A percentile compares a stretch with the other conserved stretches of the same genome.
Conservation (phyloP, 2,329 filamentous ascomycete genomes). For the Byssochlamys sp. region DNA sequence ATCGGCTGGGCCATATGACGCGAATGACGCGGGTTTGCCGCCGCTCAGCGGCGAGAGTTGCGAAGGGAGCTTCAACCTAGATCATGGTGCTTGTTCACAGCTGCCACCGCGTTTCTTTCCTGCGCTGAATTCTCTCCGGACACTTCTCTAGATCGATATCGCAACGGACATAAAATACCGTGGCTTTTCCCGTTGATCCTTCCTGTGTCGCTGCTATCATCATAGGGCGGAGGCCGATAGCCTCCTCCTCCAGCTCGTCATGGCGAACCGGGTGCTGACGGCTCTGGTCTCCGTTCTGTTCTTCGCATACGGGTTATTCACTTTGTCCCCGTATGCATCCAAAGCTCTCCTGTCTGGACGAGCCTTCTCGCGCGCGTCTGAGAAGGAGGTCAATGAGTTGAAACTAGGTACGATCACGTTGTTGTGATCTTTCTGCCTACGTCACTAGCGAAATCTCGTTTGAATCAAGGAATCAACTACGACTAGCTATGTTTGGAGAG, state of each 20-base stretch:
- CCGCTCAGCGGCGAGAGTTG: neutral
- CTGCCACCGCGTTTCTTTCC: neutral
- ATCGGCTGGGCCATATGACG: neutral
- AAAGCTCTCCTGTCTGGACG: constrained; percentile 22
- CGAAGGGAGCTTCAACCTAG: neutral
- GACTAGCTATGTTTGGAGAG: neutral
- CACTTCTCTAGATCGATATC: neutral
- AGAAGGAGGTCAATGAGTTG: constrained; percentile 32
- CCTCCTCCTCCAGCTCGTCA: constrained; percentile 5
- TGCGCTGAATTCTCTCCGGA: neutral
- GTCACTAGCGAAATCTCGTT: neutral
- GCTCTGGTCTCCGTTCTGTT: constrained; percentile 10
- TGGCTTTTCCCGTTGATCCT: neutral
- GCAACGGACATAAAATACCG: neutral
- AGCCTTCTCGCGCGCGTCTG: constrained; percentile 29
- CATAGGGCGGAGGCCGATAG: constrained; percentile 3
- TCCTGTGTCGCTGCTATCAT: constrained; percentile 4
- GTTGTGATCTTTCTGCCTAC: neutral
- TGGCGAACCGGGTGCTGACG: constrained; percentile 14
- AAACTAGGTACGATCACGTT: constrained; percentile 26
- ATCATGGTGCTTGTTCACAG: neutral
- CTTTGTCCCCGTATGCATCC: constrained; percentile 22
- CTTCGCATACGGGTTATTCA: constrained; percentile 28
- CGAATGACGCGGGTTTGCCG: neutral
- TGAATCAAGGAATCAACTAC: neutral